These are phyloP conservation scores for Solanum sitiens DNA, from an alignment of 257 asterid genomes.

Conservation along the genomic window DNA sequence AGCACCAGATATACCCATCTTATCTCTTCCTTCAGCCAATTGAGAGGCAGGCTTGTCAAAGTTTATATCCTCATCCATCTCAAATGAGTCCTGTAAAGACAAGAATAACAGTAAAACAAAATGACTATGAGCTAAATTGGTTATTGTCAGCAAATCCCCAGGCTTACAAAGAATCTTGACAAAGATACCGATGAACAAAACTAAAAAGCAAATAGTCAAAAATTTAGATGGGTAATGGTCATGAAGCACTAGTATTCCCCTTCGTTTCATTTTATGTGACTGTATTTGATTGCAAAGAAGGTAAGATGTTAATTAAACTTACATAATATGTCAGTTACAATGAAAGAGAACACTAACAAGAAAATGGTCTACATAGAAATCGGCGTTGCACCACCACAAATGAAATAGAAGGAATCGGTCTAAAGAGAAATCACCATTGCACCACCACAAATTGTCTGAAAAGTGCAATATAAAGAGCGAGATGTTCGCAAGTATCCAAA, in stretches of 20 bases:
- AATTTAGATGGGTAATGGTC: background rate
- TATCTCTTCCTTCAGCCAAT: conserved; percentile 18
- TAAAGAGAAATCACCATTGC: background rate
- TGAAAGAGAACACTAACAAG: background rate
- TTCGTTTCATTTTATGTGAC: background rate
- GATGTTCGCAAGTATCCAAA: background rate
- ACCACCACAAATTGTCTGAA: background rate
- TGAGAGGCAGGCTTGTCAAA: conserved; percentile 23
- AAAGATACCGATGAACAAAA: background rate
- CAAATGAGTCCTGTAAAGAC: conserved; percentile 30
- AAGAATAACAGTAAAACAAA: background rate
- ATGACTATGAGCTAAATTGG: background rate
- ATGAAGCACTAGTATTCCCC: background rate
- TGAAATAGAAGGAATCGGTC: background rate
- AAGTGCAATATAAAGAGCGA: background rate
- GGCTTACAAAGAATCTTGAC: background rate
- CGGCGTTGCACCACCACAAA: background rate
- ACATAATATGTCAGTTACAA: background rate
- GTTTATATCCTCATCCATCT: conserved; percentile 44
- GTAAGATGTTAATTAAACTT: background rate
- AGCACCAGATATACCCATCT: conserved; percentile 4
- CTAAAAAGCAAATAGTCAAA: background rate
- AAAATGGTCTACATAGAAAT: background rate
- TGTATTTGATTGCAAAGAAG: background rate
- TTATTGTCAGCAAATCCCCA: background rate